Base-by-base conservation (phyloP, 495 filamentous ascomycete species). In the Aspergillus asperescens region DNA sequence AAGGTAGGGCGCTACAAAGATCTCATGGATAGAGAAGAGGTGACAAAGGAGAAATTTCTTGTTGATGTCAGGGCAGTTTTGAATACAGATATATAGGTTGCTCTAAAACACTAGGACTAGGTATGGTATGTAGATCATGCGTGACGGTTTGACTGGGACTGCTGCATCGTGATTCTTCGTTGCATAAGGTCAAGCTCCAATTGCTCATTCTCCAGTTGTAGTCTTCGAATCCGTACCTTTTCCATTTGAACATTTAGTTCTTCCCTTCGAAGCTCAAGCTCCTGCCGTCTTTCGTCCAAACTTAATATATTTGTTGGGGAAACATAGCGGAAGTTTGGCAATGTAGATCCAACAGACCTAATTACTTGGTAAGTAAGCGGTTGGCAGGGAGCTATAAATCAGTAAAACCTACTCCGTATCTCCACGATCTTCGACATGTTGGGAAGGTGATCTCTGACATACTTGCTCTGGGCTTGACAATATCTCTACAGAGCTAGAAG, bases 111-210 rank as follows among this genome's bases (percentile, higher is more conserved):
- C n/a, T n/a, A n/a, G n/a, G n/a, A n/a, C n/a, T n/a, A n/a, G n/a
- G n/a, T n/a, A n/a, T n/a, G n/a, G n/a, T n/a, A n/a, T n/a, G n/a
- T n/a, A n/a, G n/a, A n/a, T n/a, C n/a, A n/a, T n/a, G n/a, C n/a
- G n/a, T n/a, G n/a, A n/a, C n/a, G n/a, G n/a, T n/a, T n/a, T 74
- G 69, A 66, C 69, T 7, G 62, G 62, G 64, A 62, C 62, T 10
- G 62, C 66, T 10, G 67, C 64, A 50, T 61, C 60, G 37, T 68
- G 65, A 19, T 29, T 15, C 49, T 27, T 16, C 49, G 16, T 37
- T 52, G 37, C 25, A 52, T 52, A 52, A 52, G 49, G 20, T 52
- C 42, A 39, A 54, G 51, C 13, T 48, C 32, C 38, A 54, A 29
- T 28, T 48, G n/a, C 16, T 46, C 16, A 23, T 38, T 38, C 16